Percentiles rank a stretch among this genome's conserved stretches.
Evolutionary conservation across 257 asterid genomes (phyloP).

Genomic region (Solanum boliviense): DNA sequence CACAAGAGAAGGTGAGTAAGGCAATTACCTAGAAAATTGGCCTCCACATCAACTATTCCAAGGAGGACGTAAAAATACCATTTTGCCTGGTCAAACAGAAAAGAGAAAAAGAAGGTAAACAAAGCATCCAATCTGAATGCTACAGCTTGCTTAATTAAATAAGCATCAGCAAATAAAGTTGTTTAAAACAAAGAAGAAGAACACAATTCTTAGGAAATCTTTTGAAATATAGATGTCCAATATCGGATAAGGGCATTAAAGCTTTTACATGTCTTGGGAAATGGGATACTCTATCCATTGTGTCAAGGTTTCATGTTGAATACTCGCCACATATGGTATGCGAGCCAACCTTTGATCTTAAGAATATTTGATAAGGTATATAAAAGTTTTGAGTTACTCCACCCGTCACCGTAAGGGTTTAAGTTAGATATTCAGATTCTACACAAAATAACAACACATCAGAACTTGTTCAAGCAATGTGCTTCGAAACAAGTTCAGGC

Average conservation of each 20-base stretch:
- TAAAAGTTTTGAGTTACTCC: neutral
- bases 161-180: neutral
- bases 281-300: neutral
- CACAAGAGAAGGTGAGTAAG: neutral
- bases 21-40: slow-evolving; percentile 76
- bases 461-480: neutral
- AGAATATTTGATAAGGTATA: neutral
- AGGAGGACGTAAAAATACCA: slow-evolving; percentile 85
- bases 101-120: neutral
- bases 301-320: neutral
- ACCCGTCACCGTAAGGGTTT: neutral
- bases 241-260: neutral
- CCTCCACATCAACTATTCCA: slow-evolving; percentile 87
- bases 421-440: neutral
- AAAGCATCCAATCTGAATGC: neutral
- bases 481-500: neutral
- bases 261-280: neutral
- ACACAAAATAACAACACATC: neutral
- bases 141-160: neutral
- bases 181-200: neutral
- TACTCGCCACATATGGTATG: neutral
- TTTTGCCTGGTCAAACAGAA: slow-evolving; percentile 48
- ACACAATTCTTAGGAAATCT: neutral
- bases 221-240: neutral
- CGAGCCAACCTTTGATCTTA: neutral